A percentile compares a stretch with the other conserved stretches of the same genome.
phyloP scores from a whole-genome alignment of 2,329 filamentous ascomycete genomes.

The Pestalotiopsis fici region DNA sequence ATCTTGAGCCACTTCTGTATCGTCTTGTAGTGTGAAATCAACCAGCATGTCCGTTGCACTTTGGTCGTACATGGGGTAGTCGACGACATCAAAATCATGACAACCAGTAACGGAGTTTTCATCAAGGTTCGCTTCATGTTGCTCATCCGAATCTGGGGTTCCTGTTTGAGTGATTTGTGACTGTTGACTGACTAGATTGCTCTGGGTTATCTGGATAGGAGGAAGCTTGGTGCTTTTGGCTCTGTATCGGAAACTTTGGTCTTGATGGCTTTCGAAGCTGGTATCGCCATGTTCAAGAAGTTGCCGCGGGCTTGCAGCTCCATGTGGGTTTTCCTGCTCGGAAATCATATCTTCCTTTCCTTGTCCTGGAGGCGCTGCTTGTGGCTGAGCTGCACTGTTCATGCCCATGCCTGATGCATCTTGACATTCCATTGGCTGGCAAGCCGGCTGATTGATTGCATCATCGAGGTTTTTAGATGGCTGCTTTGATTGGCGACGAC shows the following conservation, averaged over 20 bases:
- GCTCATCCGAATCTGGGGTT: conserved; percentile 13
- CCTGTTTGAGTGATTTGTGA: conserved; percentile 15
- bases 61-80: background rate
- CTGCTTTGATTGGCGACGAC: background rate
- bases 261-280: conserved; percentile 23
- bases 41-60: background rate
- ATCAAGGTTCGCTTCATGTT: conserved; percentile 6
- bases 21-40: background rate
- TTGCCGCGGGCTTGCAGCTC: too few species aligned
- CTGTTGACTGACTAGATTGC: conserved; percentile 1
- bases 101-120: background rate
- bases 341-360: background rate
- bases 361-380: background rate
- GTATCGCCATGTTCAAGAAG: conserved; percentile 7
- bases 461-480: background rate
- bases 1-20: background rate
- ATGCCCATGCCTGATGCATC: background rate
- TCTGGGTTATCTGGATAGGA: background rate
- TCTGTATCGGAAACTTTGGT: conserved; percentile 30
- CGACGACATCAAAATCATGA: background rate
- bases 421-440: background rate
- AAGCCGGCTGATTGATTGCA: background rate
- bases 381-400: background rate
- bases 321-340: background rate
- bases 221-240: conserved; percentile 20